Conservation (phyloP, 2,329 filamentous ascomycete genomes). For the Fusarium abutilonis region DNA sequence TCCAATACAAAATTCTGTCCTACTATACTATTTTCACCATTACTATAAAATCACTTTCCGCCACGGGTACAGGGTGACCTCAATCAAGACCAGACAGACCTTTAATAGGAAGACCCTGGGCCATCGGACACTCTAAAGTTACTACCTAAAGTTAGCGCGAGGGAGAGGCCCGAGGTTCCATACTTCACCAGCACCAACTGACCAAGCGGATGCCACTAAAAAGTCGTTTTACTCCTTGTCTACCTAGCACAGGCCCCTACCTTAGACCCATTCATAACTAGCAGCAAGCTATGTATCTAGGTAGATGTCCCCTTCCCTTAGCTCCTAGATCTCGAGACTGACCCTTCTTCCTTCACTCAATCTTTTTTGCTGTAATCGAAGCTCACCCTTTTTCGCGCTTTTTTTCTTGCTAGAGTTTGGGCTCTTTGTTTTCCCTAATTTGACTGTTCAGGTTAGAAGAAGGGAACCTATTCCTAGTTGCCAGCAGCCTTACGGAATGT, state of each 20-base stretch:
- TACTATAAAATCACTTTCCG: background rate
- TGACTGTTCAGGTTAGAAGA: background rate
- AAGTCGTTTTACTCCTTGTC: slow-evolving; percentile 4
- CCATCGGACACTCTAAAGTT: too few species aligned
- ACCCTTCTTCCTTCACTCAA: slow-evolving; percentile 12
- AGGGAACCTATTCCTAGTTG: background rate
- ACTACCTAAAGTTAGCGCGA: too few species aligned
- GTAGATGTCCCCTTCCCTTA: slow-evolving; percentile 9
- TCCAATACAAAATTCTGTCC: too few species aligned
- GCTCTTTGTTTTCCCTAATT: slow-evolving; percentile 1
- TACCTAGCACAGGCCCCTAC: background rate
- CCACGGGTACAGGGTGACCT: background rate
- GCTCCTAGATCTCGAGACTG: slow-evolving; percentile 15
- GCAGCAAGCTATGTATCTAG: too few species aligned
- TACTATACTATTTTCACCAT: too few species aligned
- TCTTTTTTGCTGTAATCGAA: slow-evolving; percentile 2
- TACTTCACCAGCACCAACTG: slow-evolving; percentile 5
- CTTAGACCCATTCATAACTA: too few species aligned
- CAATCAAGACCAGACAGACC: background rate
- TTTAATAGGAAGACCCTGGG: slow-evolving; percentile 4
- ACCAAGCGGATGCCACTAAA: slow-evolving; percentile 23
- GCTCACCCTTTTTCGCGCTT: slow-evolving; percentile 1
- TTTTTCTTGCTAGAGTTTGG: background rate
- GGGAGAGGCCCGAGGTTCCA: background rate
- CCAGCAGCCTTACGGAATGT: slow-evolving; percentile 29